A percentile compares a stretch with the other conserved stretches of the same genome.
These are phyloP conservation scores for Moesziomyces sp. DNA, from an alignment of 1,284 basidiomycete species.

Conservation along the genomic window DNA sequence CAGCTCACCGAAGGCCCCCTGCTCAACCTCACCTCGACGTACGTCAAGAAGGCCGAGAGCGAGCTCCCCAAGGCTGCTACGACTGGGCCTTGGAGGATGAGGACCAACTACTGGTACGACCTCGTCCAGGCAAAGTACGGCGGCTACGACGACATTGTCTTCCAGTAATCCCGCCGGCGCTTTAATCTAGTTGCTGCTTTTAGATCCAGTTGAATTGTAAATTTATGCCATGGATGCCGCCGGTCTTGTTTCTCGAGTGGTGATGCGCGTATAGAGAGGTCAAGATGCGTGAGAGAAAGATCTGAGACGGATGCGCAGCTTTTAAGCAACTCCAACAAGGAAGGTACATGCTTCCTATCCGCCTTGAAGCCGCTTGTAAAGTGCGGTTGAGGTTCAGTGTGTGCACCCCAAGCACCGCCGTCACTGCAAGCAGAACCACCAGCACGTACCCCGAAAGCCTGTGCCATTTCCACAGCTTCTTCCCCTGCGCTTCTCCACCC, in stretches of 20 bases:
- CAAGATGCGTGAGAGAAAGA: no score
- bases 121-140: slow-evolving; percentile 52
- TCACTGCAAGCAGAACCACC: slow-evolving; percentile 41
- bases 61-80: slow-evolving; percentile 60
- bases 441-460: slow-evolving; percentile 51
- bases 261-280: no score
- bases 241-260: no score
- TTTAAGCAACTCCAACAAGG: no score
- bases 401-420: slow-evolving; percentile 31
- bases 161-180: slow-evolving; percentile 11
- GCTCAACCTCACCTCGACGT: slow-evolving; percentile 64
- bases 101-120: slow-evolving; percentile 60
- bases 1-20: slow-evolving; percentile 40
- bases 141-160: slow-evolving; percentile 30
- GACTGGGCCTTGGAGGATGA: slow-evolving; percentile 51
- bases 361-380: no score
- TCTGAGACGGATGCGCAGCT: no score
- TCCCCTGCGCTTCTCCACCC: slow-evolving; percentile 44
- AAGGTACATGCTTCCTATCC: no score
- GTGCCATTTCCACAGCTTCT: slow-evolving; percentile 52
- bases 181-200: background rate
- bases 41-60: slow-evolving; percentile 56
- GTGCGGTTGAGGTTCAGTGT: no score
- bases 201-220: background rate
- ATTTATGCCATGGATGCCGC: no score